Conservation (phyloP, 768 basidiomycete species). For the Podaxis sp. region DNA sequence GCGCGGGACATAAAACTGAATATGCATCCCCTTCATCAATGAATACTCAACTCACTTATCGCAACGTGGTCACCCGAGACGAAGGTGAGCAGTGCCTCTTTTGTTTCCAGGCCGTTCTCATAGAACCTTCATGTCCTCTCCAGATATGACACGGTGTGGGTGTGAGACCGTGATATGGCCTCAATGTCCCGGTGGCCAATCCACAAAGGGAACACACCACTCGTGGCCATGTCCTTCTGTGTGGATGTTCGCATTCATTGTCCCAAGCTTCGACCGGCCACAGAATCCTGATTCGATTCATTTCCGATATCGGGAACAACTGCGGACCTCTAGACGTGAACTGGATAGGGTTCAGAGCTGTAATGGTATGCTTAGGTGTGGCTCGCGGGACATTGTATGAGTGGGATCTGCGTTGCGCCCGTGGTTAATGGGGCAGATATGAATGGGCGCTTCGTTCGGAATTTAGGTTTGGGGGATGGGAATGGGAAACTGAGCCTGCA, state of each 20-base stretch:
- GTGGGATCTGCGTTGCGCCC: neutral
- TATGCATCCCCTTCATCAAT: neutral
- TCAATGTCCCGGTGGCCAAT: neutral
- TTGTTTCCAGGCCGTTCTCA: neutral
- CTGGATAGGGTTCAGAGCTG: neutral
- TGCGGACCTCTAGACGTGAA: neutral
- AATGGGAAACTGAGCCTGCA: neutral
- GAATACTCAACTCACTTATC: neutral
- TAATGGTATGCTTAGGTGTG: neutral
- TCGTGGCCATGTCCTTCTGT: neutral
- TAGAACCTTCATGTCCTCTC: neutral
- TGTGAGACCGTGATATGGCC: neutral
- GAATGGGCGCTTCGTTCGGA: neutral
- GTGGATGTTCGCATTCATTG: neutral
- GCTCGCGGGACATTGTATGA: neutral
- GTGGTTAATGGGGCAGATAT: neutral
- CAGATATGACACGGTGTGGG: no score
- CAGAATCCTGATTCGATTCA: neutral
- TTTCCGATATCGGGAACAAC: constrained; percentile 15
- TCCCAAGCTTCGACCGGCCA: neutral
- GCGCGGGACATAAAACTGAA: constrained; percentile 4
- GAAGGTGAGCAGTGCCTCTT: neutral
- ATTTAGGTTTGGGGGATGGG: neutral
- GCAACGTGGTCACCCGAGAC: constrained; percentile 4
- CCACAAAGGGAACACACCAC: neutral